These are phyloP conservation scores for Penicillium freii DNA, from an alignment of 2,329 filamentous ascomycete species.

Conservation along the genomic window DNA sequence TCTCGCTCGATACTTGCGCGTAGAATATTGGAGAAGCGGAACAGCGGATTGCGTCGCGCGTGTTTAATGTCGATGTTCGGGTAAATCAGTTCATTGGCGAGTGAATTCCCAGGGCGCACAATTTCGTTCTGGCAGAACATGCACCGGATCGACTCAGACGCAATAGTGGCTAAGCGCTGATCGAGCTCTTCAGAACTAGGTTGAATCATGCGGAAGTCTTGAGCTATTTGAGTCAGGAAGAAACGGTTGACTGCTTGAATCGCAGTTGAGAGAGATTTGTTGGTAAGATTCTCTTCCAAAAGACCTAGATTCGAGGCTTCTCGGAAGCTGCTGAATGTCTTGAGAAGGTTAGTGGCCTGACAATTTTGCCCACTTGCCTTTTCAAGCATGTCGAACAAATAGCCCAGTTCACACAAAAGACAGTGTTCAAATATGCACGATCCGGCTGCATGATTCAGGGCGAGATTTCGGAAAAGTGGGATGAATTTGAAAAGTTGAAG, in stretches of 20 bases:
- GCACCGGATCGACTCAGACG: constrained; percentile 66
- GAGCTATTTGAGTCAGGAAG: constrained; percentile 73
- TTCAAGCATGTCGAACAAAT: constrained; percentile 95
- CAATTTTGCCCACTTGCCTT: constrained; percentile 93
- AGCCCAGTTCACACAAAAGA: constrained; percentile 89
- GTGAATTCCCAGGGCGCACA: constrained; percentile 71
- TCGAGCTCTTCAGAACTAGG: constrained; percentile 66
- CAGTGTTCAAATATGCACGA: constrained; percentile 80
- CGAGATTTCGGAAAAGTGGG: constrained; percentile 80
- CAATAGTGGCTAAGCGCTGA: constrained; percentile 54
- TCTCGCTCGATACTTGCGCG: constrained; percentile 90
- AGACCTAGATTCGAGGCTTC: constrained; percentile 75
- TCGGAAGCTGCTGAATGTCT: constrained; percentile 79
- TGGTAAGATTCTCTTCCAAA: constrained; percentile 77
- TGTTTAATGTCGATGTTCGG: constrained; percentile 58
- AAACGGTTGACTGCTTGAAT: constrained; percentile 85
- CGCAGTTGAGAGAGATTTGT: constrained; percentile 72
- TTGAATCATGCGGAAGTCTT: constrained; percentile 70
- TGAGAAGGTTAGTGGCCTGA: constrained; percentile 91
- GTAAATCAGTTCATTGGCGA: constrained; percentile 84
- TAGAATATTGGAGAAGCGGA: constrained; percentile 81
- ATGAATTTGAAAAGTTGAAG: constrained; percentile 91
- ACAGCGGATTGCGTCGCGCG: constrained; percentile 47
- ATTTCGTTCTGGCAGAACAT: constrained; percentile 86
- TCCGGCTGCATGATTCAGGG: constrained; percentile 83